Evolutionary conservation across 768 basidiomycete species (phyloP), one percentile per base, ranked within the genome.

Genomic region (Mycena amicta): DNA sequence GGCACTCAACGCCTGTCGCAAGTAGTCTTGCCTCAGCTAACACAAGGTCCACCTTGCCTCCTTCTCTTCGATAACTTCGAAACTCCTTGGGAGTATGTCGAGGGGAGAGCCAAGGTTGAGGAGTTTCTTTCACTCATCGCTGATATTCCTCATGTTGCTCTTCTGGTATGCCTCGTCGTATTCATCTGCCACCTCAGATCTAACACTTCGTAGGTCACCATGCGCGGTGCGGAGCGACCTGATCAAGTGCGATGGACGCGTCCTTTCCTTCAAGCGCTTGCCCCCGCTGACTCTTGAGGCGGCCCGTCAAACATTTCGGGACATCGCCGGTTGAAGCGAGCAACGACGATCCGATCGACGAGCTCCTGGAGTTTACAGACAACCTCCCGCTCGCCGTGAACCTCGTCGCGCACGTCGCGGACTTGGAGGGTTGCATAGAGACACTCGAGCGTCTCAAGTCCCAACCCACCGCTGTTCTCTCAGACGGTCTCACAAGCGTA

Each of bases 381-480:
- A n/a, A n/a, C n/a, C n/a, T n/a, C n/a, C n/a, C 3, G 3, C 26
- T 59, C 5, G 46, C 58, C n/a, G 58, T 31, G n/a, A 50, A 50
- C 29, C 30, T n/a, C n/a, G n/a, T n/a, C n/a, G n/a, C n/a, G n/a
- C n/a, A n/a, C n/a, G n/a, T n/a, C n/a, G n/a, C n/a, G n/a, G n/a
- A n/a, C n/a, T n/a, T 11, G 5, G 56, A 57, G 29, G 40, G 56
- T 13, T 51, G 27, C 25, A 6, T 27, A 5, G 20, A 16, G 11
- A 20, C 23, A 3, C 27, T 57, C 1, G 3, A 25, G n/a, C 49
- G 56, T 4, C 41, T 31, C 37, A 22, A 52, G 20, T 28, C 31
- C 1, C 47, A 56, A 13, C 50, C 28, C 3, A 51, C 55, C 1
- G 3, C 15, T 11, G 41, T 56, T 13, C 45, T 56, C n/a, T 56